A percentile compares a stretch with the other conserved stretches of the same genome.
Evolutionary conservation across 495 filamentous ascomycete species (phyloP).

Genomic region (Hypomontagnella monticulosa): DNA sequence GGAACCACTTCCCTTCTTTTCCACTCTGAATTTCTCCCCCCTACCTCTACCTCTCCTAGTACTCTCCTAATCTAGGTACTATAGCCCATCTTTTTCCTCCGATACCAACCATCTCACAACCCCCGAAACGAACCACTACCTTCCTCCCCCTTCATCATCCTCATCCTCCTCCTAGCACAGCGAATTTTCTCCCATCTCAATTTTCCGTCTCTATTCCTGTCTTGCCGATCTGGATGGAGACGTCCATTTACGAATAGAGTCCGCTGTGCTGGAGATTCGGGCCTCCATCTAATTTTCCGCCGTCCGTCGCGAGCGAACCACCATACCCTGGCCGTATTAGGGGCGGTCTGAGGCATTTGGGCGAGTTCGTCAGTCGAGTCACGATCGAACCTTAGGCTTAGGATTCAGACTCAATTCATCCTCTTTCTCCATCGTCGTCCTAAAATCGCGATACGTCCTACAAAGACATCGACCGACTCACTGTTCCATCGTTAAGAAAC

Average conservation of each 20-base stretch:
- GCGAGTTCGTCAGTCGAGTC: constrained; percentile 43
- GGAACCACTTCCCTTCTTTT: constrained; percentile 37
- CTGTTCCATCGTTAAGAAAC: constrained; percentile 15
- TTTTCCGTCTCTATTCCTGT: constrained; percentile 37
- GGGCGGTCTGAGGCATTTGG: constrained; percentile 48
- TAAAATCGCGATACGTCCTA: constrained; percentile 17
- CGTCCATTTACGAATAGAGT: constrained; percentile 44
- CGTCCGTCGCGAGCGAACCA: constrained; percentile 13
- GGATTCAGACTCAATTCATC: constrained; percentile 26
- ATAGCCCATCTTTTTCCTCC: constrained; percentile 38
- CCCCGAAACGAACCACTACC: constrained; percentile 41
- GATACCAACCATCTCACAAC: constrained; percentile 43
- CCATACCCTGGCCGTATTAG: constrained; percentile 7
- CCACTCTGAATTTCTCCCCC: constrained; percentile 35
- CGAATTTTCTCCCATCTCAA: constrained; percentile 36
- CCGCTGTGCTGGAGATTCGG: constrained; percentile 51
- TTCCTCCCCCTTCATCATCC: constrained; percentile 31
- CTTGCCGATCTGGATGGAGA: constrained; percentile 45
- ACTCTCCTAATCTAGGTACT: constrained; percentile 5
- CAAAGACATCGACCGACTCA: constrained; percentile 27
- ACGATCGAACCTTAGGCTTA: constrained; percentile 37
- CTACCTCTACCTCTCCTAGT: constrained; percentile 16
- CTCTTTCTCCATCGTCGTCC: constrained; percentile 23
- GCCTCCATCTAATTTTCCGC: constrained; percentile 44
- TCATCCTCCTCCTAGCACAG: constrained; percentile 31